Evolutionary conservation across 441 rosid genomes (phyloP), one percentile per base, ranked within the genome.

Genomic region (Jatropha podagrica): DNA sequence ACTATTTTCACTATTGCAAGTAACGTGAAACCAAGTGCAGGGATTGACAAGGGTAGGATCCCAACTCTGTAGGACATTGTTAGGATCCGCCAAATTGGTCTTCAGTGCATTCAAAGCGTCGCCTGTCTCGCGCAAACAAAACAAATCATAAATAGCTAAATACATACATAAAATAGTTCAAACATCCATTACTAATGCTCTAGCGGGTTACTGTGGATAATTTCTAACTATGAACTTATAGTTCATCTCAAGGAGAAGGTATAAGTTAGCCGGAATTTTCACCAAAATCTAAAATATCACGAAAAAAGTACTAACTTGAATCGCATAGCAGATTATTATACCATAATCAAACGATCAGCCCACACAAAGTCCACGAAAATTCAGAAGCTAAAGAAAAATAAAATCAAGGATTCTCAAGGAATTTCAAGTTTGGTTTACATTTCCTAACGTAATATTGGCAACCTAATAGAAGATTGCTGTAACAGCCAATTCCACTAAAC

Each of bases 21-120:
- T 90, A 65, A 92, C 88, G 76, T 92, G 93, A 84, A 85, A 87
- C 97, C 97, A 92, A 42, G 90, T 88, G 78, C 97, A 92, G 20
- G 97, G 97, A 83, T 82, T 88, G 63, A 84, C 91, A 64, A 86
- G 92, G 17, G 95, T 86, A 32, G 92, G 65, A 85, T 89, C 93
- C 97, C 97, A 90, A 82, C 91, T 90, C 64, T 90, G 86, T 32
- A 82, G 80, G 73, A 87, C 86, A 46, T 77, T 81, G 59, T 77
- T 77, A 75, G 83, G 83, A 77, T 81, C 83, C 61, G 15, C 46
- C 32, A 81, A 67, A 48, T 46, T 71, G 12, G 37, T 49, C 79
- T 77, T 81, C 76, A 77, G 41, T 52, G 83, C 71, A 42, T 71
- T 81, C 73, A 81, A 76, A 8, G 83, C 83, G n/a, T 77, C 83